Base-by-base conservation (phyloP, 2,329 filamentous ascomycete species). In the Neocatenulostroma microsporum region DNA sequence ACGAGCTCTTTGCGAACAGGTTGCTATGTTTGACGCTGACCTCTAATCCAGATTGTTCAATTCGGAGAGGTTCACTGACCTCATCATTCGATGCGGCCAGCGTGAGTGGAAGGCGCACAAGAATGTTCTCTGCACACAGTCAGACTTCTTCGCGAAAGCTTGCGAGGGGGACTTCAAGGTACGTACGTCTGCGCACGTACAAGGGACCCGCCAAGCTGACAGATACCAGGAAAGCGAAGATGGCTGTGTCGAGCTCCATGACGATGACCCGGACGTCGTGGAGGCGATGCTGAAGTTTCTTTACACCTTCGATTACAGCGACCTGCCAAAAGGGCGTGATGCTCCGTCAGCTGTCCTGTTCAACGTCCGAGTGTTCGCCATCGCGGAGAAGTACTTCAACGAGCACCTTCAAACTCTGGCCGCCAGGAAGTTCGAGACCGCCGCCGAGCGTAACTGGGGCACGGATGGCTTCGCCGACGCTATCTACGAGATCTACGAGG, bases 91-190 rank as follows among this genome's bases (percentile, higher is more conserved):
- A 6, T 48, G 46, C 27, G 39, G 39, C 3, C 31, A 33, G 9
- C 34, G 32, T 21, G 37, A 17, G 5, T 49, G 40, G 35, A 21
- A 34, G 8, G 44, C 45, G 2, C 46, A 53, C 39, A 47, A 48
- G 28, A 21, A 34, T 2, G 30, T 49, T 10, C 19, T 54, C 6
- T 51, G 47, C 12, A 6, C 41, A n/a, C 44, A 46, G n/a, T 53
- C 48, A 4, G 36, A 44, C 7, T 51, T 47, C 31, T 44, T 54
- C 20, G 34, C 29, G 2, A 39, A 44, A 20, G 33, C 36, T 10
- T 37, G 29, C 20, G 21, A 37, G 14, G 39, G 39, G 4, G 28
- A 36, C 11, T 47, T 42, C 36, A 38, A 39, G 32, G 44, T 36
- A 20, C 24, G 25, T 21, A 19, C 6, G n/a, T n/a, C n/a, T n/a